Base-by-base conservation (phyloP, 2,329 filamentous ascomycete species). In the Penicillium sp. region DNA sequence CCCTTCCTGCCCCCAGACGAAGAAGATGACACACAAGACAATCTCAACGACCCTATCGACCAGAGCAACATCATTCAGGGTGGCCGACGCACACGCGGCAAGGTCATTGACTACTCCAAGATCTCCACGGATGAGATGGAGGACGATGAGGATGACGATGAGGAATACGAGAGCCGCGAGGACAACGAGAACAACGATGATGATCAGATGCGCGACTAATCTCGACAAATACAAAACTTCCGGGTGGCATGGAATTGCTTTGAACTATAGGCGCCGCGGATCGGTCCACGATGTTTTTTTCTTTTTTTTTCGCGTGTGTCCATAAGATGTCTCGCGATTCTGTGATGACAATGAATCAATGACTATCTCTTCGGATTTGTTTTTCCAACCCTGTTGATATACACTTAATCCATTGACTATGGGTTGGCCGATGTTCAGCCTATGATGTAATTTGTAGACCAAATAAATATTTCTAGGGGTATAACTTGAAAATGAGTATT, bases 31-130 rank as follows among this genome's bases (percentile, higher is more conserved):
- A 91, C 92, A 55, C 80, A 71, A 19, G 84, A 91, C 71, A 89
- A 90, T 76, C 85, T 96, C 23, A 50, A 43, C 82, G 90, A 95
- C 74, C 93, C 93, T 78, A 97, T 99, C 75, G 91, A 96, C 73
- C 81, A 85, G 57, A 85, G 85, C 75, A 97, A 97, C 84, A 96
- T 97, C 75, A 87, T 97, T 72, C 75, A 80, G 58, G 84, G 82
- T 64, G 88, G 88, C 62, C 86, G 88, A 69, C 93, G 94, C 77
- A 97, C 93, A 63, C 93, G 93, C 71, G 93, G 93, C 73, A 90
- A 91, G 77, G 84, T 87, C 71, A 97, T 97, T 74, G 91, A 97
- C 82, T 97, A 91, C 78, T 89, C 89, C 70, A 92, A 96, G 81
- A 93, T 93, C 21, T 91, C 91, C 27, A 84, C 89, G 31, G 91